These are phyloP conservation scores for Ammopiptanthus mongolicus DNA, from an alignment of 306 rosid genomes.

Conservation along the genomic window DNA sequence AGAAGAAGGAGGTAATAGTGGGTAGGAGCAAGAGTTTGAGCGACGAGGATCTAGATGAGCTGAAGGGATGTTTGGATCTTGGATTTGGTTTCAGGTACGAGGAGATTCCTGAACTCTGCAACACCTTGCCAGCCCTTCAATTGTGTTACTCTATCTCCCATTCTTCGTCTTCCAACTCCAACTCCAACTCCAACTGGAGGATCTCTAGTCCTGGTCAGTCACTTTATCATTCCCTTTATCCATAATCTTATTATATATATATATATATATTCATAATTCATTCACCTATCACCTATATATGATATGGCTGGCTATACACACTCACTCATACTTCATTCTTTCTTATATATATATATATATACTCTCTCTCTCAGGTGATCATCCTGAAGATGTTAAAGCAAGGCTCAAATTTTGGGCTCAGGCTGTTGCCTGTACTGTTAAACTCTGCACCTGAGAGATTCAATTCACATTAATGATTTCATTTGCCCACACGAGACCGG, in stretches of 20 bases:
- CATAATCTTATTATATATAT: too few relatives aligned
- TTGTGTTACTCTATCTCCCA: conserved; percentile 82
- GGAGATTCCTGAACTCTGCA: conserved; percentile 82
- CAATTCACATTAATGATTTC: background rate
- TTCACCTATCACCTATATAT: too few relatives aligned
- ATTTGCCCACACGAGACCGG: background rate
- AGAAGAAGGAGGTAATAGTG: conserved; percentile 63
- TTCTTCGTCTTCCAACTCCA: conserved; percentile 18
- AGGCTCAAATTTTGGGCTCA: conserved; percentile 95
- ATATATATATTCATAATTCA: too few relatives aligned
- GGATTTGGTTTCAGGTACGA: conserved; percentile 88
- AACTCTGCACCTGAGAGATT: conserved; percentile 52
- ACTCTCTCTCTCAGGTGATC: conserved; percentile 47
- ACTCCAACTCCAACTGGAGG: conserved; percentile 68
- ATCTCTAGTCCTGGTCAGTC: conserved; percentile 75
- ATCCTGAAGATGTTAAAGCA: conserved; percentile 89
- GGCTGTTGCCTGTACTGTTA: conserved; percentile 86
- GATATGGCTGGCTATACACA: too few relatives aligned
- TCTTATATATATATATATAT: too few relatives aligned
- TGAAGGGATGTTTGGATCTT: conserved; percentile 82
- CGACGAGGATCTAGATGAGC: conserved; percentile 79
- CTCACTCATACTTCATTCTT: too few relatives aligned
- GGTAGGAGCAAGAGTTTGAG: conserved; percentile 67
- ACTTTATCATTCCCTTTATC: too few relatives aligned
- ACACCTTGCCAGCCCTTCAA: conserved; percentile 83